Evolutionary conservation across 805 yeast species (phyloP).

Genomic region (Saccharomycopsis fodiens): DNA sequence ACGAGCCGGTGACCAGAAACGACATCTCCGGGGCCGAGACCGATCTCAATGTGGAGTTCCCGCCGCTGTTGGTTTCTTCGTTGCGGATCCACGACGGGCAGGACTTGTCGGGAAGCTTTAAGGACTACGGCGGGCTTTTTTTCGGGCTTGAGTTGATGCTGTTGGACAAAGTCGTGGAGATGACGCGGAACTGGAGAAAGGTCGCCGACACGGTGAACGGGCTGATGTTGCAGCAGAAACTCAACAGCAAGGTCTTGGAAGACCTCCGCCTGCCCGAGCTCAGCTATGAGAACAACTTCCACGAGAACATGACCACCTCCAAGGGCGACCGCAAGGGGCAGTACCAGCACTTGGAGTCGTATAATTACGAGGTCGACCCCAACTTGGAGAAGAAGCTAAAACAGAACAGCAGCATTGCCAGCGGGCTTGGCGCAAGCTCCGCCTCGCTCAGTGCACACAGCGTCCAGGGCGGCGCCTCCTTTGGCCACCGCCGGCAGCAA

Average conservation of each 20-base stretch:
- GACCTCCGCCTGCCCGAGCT: slow-evolving; percentile 14
- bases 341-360: slow-evolving; percentile 15
- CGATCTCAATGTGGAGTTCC: slow-evolving; percentile 68
- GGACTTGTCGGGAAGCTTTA: slow-evolving; percentile 63
- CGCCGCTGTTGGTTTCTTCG: slow-evolving; percentile 76
- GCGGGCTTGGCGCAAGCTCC: neutral
- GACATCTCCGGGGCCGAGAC: slow-evolving; percentile 80
- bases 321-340: slow-evolving; percentile 7
- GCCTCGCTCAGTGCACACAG: neutral
- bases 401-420: slow-evolving; percentile 8
- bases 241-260: slow-evolving; percentile 8
- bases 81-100: slow-evolving; percentile 87
- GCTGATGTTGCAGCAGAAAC: slow-evolving; percentile 15
- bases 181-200: slow-evolving; percentile 80
- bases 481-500: neutral
- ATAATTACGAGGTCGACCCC: slow-evolving; percentile 21
- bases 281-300: slow-evolving; percentile 15
- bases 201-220: slow-evolving; percentile 43
- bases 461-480: neutral
- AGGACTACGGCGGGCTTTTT: slow-evolving; percentile 62
- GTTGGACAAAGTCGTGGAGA: slow-evolving; percentile 70
- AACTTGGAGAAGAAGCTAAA: slow-evolving; percentile 19
- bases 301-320: slow-evolving; percentile 9
- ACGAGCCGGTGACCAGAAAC: slow-evolving; percentile 68
- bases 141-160: slow-evolving; percentile 78